phyloP scores from a whole-genome alignment of 148 eudicot genomes.

The Simmondsia chinensis region DNA sequence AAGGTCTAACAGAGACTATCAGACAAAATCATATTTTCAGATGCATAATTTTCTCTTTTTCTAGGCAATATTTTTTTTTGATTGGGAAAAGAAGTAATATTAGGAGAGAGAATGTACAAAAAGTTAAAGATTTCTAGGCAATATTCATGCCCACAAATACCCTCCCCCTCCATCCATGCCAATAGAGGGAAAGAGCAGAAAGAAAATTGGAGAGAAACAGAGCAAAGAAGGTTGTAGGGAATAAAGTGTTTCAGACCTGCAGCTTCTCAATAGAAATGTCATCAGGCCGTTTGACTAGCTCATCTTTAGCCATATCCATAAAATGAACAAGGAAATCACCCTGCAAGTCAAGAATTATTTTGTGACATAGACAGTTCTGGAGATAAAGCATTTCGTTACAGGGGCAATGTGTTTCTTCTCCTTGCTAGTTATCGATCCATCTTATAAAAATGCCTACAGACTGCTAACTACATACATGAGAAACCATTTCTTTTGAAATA shows the following conservation, averaged over 20 bases:
- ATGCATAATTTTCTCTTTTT: neutral
- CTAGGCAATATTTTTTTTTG: neutral
- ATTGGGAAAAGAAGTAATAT: neutral
- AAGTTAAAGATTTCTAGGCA: no score
- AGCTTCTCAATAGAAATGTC: conserved; percentile 90
- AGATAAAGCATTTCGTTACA: neutral
- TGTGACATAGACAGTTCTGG: neutral
- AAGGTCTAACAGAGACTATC: conserved; percentile 91
- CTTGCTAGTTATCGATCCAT: no score
- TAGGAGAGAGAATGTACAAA: neutral
- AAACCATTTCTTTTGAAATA: no score
- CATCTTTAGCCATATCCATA: conserved; percentile 97
- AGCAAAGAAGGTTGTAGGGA: conserved; percentile 4
- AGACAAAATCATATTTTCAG: conserved; percentile 11
- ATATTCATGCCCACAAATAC: no score
- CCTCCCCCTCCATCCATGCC: no score
- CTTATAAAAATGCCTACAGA: no score
- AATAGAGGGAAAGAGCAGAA: no score
- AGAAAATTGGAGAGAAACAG: conserved; percentile 4
- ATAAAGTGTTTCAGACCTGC: conserved; percentile 68
- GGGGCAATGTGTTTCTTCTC: no score
- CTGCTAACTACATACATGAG: no score
- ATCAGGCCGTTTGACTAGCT: conserved; percentile 71
- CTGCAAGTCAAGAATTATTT: conserved; percentile 26
- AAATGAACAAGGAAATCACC: conserved; percentile 98